These are phyloP conservation scores for Syncephalastrum sp. DNA, from an alignment of 371 early-diverging fungal species.

Conservation along the genomic window DNA sequence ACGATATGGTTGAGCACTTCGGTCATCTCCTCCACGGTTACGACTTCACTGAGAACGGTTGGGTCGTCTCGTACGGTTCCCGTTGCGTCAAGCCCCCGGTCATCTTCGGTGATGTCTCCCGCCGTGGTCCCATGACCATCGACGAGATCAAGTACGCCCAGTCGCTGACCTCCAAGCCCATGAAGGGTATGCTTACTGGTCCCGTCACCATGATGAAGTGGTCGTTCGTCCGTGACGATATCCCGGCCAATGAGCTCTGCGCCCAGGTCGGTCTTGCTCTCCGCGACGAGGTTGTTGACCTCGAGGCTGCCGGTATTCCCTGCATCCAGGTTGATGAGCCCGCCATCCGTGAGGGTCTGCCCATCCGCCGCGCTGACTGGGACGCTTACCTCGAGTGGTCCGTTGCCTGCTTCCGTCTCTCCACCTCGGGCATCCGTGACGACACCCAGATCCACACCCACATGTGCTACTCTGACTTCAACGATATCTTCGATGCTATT, in stretches of 20 bases:
- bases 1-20: slow-evolving; percentile 98
- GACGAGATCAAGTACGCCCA: slow-evolving; percentile 83
- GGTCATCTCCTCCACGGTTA: slow-evolving; percentile 82
- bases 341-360: slow-evolving; percentile 97
- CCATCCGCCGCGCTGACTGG: slow-evolving; percentile 88
- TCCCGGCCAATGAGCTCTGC: slow-evolving; percentile 82
- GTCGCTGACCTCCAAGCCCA: slow-evolving; percentile 79
- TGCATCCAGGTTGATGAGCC: slow-evolving; percentile 98
- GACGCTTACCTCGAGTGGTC: slow-evolving; percentile 93
- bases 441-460: slow-evolving; percentile 96
- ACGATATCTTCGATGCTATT: slow-evolving; percentile 95
- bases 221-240: slow-evolving; percentile 97
- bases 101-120: slow-evolving; percentile 90
- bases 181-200: slow-evolving; percentile 97
- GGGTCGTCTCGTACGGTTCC: slow-evolving; percentile 97
- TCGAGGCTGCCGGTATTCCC: slow-evolving; percentile 90
- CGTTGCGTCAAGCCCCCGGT: slow-evolving; percentile 94
- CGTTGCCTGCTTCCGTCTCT: slow-evolving; percentile 89
- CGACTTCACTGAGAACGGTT: slow-evolving; percentile 91
- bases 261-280: slow-evolving; percentile 93
- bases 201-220: slow-evolving; percentile 95
- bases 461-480: slow-evolving; percentile 98
- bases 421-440: slow-evolving; percentile 85
- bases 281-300: slow-evolving; percentile 93
- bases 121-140: slow-evolving; percentile 91